These are phyloP conservation scores for Tetragonia tetragonoides DNA, from an alignment of 148 eudicot species.

Conservation along the genomic window DNA sequence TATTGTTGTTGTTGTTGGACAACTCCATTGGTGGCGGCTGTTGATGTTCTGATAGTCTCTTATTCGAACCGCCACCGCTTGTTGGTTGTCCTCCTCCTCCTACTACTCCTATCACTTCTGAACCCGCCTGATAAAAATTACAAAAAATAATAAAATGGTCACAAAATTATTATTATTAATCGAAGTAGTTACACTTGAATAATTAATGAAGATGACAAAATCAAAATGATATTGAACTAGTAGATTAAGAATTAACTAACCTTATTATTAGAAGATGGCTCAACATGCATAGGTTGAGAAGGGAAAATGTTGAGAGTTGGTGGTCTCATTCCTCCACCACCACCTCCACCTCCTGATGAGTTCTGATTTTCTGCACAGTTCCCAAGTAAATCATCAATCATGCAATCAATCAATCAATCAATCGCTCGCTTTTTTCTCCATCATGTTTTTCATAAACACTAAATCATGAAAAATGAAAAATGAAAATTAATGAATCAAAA, in stretches of 20 bases:
- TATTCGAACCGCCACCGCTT: conserved; percentile 20
- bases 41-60: conserved; percentile 25
- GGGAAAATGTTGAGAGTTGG: conserved; percentile 94
- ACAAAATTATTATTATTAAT: neutral
- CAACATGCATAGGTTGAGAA: conserved; percentile 95
- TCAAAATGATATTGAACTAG: neutral
- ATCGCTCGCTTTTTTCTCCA: neutral
- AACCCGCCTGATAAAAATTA: neutral
- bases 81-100: conserved; percentile 21
- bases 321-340: conserved; percentile 67
- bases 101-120: conserved; percentile 9
- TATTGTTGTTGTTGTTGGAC: conserved; percentile 39
- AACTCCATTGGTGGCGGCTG: conserved; percentile 38
- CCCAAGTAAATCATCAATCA: conserved; percentile 14
- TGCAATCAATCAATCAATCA: neutral
- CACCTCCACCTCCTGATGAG: conserved; percentile 20
- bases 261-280: conserved; percentile 46
- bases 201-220: neutral
- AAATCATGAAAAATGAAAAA: conserved; percentile 8
- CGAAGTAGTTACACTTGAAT: neutral
- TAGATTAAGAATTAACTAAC: too few relatives aligned
- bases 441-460: neutral
- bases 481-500: neutral
- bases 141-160: neutral
- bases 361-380: conserved; percentile 22